Evolutionary conservation across 2,329 filamentous ascomycete genomes (phyloP), one percentile per base, ranked within the genome.

Genomic region (Lasiodiplodia theobromae): DNA sequence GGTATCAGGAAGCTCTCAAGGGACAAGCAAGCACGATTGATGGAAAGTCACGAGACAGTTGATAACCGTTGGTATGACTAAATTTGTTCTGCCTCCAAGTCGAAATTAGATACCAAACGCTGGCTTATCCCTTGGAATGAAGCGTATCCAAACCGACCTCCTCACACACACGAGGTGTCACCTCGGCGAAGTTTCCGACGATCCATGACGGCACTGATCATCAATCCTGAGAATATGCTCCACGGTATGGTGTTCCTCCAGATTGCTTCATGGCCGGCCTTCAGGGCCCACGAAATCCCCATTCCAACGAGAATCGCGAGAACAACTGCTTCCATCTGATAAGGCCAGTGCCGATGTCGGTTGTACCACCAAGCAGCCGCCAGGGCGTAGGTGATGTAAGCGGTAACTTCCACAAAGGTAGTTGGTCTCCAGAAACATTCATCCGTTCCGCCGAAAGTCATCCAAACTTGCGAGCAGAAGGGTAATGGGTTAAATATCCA

Each of bases 391-490:
- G 7, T 18, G 23, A 31, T n/a, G 37, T 38, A 60, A 3, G 38
- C 23, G 14, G 23, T 14, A 3, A 31, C 14, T 18, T 47, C 18
- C 23, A 40, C 47, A 3, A 60, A 14, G 0, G 6, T 5, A 12
- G 14, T 47, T 2, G 57, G 38, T 6, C 38, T 44, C 57, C 57
- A 60, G 7, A 40, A 47, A 21, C 57, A 60, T 7, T 34, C 21
- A 23, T 60, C 57, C 7, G 5, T 40, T 6, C 25, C 38, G 23
- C 57, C 57, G 11, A 60, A 8, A 21, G 47, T 6, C 1, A 47
- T 25, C 57, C 57, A 60, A 14, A 28, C n/a, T 21, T 21, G 14
- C 14, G 57, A 60, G 37, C 57, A 60, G 57, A 60, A 47, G 10
- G 57, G 57, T 10, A 60, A 14, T 16, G 57, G 38, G 5, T 28